A percentile compares a stretch with the other conserved stretches of the same genome.
Conservation (phyloP, 306 rosid species). For the Vigna hirtella region DNA sequence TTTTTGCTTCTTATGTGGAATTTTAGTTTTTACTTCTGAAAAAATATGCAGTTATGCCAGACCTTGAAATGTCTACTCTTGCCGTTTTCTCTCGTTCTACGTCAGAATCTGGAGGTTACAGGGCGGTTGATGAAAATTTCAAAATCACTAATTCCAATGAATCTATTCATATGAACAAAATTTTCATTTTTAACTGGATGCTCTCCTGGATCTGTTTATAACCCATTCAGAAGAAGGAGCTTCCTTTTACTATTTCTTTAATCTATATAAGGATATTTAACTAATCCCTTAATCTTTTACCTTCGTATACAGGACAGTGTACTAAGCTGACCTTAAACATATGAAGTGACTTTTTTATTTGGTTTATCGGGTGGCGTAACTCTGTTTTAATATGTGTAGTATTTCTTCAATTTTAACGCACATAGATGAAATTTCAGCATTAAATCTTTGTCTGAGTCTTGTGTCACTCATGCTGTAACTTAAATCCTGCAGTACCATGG, state of each 20-base stretch:
- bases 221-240: not conserved
- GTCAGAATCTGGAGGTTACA: conserved; percentile 5
- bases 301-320: not conserved
- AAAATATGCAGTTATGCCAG: conserved; percentile 33
- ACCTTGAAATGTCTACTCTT: conserved; percentile 16
- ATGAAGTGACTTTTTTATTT: not conserved
- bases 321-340: conserved; percentile 1
- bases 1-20: conserved; percentile 20
- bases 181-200: conserved; percentile 1
- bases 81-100: conserved; percentile 21
- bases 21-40: conserved; percentile 26
- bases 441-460: not conserved
- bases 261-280: conserved; percentile 6
- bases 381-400: not conserved
- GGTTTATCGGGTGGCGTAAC: not conserved
- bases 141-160: not conserved
- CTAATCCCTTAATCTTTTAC: conserved; percentile 13
- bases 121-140: not conserved
- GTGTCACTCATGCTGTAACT: conserved; percentile 35
- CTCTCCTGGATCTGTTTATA: conserved; percentile 43
- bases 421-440: not conserved
- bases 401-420: not conserved
- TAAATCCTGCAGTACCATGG: conserved; percentile 76
- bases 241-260: not conserved
- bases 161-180: not conserved